Base-by-base conservation (phyloP, 208 protist genomes). In the Borovskyia barvae region DNA sequence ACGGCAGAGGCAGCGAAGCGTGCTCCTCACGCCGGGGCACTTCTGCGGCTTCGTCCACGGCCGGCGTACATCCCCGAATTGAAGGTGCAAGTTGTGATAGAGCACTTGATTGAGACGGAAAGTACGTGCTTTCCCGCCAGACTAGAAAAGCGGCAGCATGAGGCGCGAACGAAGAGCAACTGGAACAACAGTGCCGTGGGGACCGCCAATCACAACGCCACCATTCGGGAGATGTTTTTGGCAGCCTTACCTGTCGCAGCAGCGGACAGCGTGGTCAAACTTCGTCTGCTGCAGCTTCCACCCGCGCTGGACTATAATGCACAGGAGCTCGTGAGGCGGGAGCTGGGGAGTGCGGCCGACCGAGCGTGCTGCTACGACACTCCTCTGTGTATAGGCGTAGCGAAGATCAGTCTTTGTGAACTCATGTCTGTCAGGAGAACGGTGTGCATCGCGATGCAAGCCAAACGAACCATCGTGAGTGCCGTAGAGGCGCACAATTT, bases 371-470 rank as follows among this genome's bases (percentile, higher is more conserved):
- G 64, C 8, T 43, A 63, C 33, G 74, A 78, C 46, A 76, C 41
- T 2, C 77, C 82, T 7, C 55, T 94, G 19, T 94, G 88, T 56
- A 82, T 94, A 52, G 88, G 88, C 11, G 80, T 94, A 1, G 75
- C 82, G 24, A 94, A 92, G 49, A 77, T 94, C 42, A 81, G 66
- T 14, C 62, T 94, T 28, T 66, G 75, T 28, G 78, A 92, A 40
- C 52, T 94, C 22, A 75, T 91, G 40, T 46, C 70, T 9, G 77
- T 71, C 5, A 67, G 79, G 20, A 58, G 82, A 22, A 83, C 82
- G 22, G 72, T 94, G 14, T 66, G 73, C 48, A 85, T 92, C 17
- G 80, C 72, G 20, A 75, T 94, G 41, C 88, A 94, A 50, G 64
- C 84, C 0, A 92, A 92, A 33, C 62, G 75, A 19, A 75, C 56